Evolutionary conservation across 176 grass and related monocot genomes (phyloP).

Genomic region (Rhipidocladum racemiflorum): DNA sequence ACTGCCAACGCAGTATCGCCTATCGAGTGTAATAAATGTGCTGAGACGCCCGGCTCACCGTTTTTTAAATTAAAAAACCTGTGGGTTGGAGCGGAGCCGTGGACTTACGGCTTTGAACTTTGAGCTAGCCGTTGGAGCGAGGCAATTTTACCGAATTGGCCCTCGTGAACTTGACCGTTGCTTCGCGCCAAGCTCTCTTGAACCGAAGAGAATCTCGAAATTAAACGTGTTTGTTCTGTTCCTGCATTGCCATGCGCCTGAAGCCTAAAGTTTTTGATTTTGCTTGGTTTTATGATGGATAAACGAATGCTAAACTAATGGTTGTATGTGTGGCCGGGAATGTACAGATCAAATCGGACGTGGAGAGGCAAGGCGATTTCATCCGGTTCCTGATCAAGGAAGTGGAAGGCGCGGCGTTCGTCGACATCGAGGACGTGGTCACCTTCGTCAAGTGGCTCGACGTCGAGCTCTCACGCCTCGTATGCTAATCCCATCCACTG

Average conservation of each 20-base stretch:
- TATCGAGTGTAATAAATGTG: constrained; percentile 26
- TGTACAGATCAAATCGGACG: constrained; percentile 77
- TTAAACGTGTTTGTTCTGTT: not conserved
- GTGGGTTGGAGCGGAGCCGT: not conserved
- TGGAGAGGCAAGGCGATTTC: constrained; percentile 93
- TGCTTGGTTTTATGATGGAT: not conserved
- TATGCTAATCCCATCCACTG: constrained; percentile 1
- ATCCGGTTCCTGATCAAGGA: constrained; percentile 92
- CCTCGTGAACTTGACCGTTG: constrained; percentile 9
- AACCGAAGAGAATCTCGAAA: not conserved
- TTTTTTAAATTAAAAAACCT: not conserved
- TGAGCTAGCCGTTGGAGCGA: constrained; percentile 40
- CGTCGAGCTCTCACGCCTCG: constrained; percentile 89
- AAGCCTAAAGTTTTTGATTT: not conserved
- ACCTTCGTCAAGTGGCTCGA: constrained; percentile 99
- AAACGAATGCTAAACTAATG: not conserved
- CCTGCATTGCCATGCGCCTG: not conserved
- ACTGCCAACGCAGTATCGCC: not conserved
- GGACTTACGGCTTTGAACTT: not conserved
- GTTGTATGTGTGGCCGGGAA: not conserved
- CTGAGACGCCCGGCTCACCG: not conserved
- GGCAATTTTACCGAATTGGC: not conserved
- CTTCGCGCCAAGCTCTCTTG: constrained; percentile 33
- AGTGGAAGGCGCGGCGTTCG: constrained; percentile 56
- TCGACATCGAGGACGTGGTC: constrained; percentile 82